Conservation (phyloP, 441 rosid species). For the Capsella rubella region DNA sequence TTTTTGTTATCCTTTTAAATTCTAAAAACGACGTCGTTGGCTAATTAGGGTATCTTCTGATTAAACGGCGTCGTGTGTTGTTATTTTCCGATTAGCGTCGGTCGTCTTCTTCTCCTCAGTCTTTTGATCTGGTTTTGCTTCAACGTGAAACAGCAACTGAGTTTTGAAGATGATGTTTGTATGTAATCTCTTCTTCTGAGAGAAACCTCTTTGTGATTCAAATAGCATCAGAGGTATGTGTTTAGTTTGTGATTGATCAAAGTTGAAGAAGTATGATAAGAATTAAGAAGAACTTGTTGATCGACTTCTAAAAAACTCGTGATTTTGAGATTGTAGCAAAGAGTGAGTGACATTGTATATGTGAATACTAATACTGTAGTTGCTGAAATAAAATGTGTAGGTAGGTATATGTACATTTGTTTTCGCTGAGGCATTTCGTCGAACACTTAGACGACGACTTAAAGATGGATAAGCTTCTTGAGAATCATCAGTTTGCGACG, state of each 20-base stretch:
- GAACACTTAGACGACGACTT: constrained; percentile 36
- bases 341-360: not conserved
- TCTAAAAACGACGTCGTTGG: not conserved
- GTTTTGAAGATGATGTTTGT: not conserved
- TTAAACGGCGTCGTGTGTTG: not conserved
- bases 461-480: constrained; percentile 52
- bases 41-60: not conserved
- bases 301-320: not conserved
- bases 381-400: not conserved
- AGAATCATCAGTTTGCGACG: constrained; percentile 72
- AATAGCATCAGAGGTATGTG: not conserved
- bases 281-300: not conserved
- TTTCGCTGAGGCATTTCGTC: constrained; percentile 38
- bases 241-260: not conserved
- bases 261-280: not conserved
- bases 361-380: not conserved
- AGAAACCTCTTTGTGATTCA: not conserved
- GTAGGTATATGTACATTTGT: not conserved
- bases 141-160: not conserved
- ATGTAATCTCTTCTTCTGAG: not conserved
- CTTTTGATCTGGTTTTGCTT: constrained; percentile 26
- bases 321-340: not conserved
- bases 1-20: not conserved
- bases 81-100: not conserved
- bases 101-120: constrained; percentile 9